phyloP scores from a whole-genome alignment of 495 filamentous ascomycete genomes.

The Schizothecium vesticola region DNA sequence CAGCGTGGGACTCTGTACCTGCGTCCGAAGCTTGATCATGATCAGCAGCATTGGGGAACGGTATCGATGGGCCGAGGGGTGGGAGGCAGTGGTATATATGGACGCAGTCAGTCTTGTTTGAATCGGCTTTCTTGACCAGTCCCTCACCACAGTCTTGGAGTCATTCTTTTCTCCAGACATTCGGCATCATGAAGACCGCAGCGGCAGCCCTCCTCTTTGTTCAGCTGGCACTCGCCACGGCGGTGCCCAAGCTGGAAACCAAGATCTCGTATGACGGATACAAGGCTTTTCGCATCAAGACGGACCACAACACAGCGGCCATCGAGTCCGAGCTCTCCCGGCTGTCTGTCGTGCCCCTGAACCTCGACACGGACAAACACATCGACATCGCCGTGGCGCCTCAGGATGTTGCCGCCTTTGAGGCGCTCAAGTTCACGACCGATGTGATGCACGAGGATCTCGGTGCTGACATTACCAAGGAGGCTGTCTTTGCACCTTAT shows the following conservation, averaged over 20 bases:
- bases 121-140: neutral
- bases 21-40: neutral
- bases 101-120: neutral
- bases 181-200: slow-evolving; percentile 14
- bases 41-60: neutral
- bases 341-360: slow-evolving; percentile 20
- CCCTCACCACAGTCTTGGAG: neutral
- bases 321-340: slow-evolving; percentile 20
- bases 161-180: neutral
- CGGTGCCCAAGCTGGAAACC: slow-evolving; percentile 12
- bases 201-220: slow-evolving; percentile 8
- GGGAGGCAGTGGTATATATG: neutral
- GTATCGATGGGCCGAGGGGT: neutral
- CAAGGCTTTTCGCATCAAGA: slow-evolving; percentile 27
- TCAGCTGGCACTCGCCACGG: slow-evolving; percentile 14
- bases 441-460: slow-evolving; percentile 25
- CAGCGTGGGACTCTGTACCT: neutral
- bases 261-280: slow-evolving; percentile 29
- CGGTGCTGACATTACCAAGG: slow-evolving; percentile 22
- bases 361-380: slow-evolving; percentile 25
- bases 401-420: slow-evolving; percentile 20
- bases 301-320: slow-evolving; percentile 17
- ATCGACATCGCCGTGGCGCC: slow-evolving; percentile 27
- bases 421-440: slow-evolving; percentile 13
- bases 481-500: slow-evolving; percentile 20